A percentile compares a stretch with the other conserved stretches of the same genome.
phyloP scores from a whole-genome alignment of 495 filamentous ascomycete genomes.

The Saxophila tyrrhenica region DNA sequence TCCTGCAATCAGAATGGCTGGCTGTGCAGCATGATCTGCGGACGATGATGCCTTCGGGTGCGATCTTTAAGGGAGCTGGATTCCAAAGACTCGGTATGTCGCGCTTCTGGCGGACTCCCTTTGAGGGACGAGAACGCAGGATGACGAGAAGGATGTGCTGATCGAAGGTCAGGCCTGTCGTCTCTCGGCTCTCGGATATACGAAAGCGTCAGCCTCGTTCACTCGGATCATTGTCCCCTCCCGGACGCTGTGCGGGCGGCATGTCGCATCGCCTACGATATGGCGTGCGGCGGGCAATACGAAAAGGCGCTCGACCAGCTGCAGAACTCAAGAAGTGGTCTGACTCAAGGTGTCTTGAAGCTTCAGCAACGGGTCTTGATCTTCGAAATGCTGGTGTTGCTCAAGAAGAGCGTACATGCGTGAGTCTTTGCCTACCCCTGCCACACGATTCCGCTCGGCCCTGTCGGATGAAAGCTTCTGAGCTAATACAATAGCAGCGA shows the following conservation, averaged over 20 bases:
- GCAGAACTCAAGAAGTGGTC: constrained; percentile 45
- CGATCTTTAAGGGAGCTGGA: constrained; percentile 57
- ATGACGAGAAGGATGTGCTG: no score
- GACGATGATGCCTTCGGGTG: constrained; percentile 59
- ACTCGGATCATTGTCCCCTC: constrained; percentile 41
- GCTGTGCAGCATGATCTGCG: constrained; percentile 64
- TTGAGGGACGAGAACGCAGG: no score
- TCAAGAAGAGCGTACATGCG: constrained; percentile 58
- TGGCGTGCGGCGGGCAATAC: constrained; percentile 57
- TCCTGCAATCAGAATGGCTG: constrained; percentile 71
- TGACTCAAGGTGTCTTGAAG: constrained; percentile 59
- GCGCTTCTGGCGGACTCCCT: no score
- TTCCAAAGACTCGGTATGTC: constrained; percentile 66
- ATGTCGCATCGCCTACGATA: constrained; percentile 46
- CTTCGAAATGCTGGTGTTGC: constrained; percentile 55
- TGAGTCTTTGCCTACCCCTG: constrained; percentile 23
- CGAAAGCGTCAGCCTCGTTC: background rate
- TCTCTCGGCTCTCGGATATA: background rate
- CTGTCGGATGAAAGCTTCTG: no score
- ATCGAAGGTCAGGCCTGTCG: constrained; percentile 4
- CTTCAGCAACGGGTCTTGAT: constrained; percentile 68
- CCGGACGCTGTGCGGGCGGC: constrained; percentile 65
- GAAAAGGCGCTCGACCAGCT: constrained; percentile 56
- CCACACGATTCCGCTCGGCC: no score
- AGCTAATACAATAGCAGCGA: background rate